Conservation (phyloP, 805 yeast genomes). For the Metschnikowia cerradonensis region DNA sequence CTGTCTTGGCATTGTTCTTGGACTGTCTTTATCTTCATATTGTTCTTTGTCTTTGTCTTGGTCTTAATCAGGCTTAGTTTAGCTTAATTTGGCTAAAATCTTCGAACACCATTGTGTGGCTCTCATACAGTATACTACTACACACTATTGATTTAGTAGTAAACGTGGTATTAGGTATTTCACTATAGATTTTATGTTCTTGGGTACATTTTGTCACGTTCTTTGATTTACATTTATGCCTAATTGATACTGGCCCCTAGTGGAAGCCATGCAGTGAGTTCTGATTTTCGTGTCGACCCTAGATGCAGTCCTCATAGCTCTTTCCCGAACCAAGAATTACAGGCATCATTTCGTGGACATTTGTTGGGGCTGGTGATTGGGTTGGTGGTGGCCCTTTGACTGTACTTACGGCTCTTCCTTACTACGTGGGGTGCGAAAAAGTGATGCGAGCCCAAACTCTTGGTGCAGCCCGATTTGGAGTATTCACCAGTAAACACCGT, state of each 20-base stretch:
- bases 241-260: constrained; percentile 24
- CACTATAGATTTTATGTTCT: too few relatives aligned
- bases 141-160: too few relatives aligned
- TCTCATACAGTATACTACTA: too few relatives aligned
- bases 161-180: too few relatives aligned
- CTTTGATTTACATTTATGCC: too few relatives aligned
- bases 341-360: constrained; percentile 92
- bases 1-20: too few relatives aligned
- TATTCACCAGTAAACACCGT: constrained; percentile 14
- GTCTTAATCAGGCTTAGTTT: too few relatives aligned
- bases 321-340: constrained; percentile 86
- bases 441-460: constrained; percentile 40
- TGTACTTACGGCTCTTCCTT: constrained; percentile 51
- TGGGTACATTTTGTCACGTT: too few relatives aligned
- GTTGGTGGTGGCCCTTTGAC: constrained; percentile 50
- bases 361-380: constrained; percentile 69
- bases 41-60: too few relatives aligned
- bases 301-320: constrained; percentile 72
- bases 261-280: constrained; percentile 62
- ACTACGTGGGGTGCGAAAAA: constrained; percentile 27
- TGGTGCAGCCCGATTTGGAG: constrained; percentile 8
- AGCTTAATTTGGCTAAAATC: too few relatives aligned
- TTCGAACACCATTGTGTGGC: too few relatives aligned
- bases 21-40: too few relatives aligned
- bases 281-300: constrained; percentile 53